Conservation (phyloP, 2,329 filamentous ascomycete genomes). For the Pseudopyricularia javanii region DNA sequence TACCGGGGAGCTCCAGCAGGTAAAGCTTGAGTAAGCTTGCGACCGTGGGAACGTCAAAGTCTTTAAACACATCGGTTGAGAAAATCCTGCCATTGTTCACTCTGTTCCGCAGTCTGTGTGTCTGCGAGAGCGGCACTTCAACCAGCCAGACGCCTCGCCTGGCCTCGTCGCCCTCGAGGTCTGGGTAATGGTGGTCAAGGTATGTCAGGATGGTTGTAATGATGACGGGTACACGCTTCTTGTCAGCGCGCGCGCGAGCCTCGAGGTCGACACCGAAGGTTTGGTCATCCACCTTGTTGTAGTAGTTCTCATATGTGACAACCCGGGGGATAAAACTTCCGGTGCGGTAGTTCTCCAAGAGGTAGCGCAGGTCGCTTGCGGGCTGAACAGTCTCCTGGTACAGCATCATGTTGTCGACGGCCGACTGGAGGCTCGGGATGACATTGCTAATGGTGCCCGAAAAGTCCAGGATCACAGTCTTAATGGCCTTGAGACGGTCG, state of each 20-base stretch:
- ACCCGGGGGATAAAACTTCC: conserved; percentile 86
- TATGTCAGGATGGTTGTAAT: conserved; percentile 91
- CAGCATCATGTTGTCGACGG: conserved; percentile 96
- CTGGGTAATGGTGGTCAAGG: conserved; percentile 91
- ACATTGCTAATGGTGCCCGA: conserved; percentile 96
- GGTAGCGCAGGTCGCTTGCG: conserved; percentile 74
- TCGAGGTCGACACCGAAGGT: conserved; percentile 98
- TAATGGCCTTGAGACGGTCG: conserved; percentile 93
- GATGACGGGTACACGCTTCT: conserved; percentile 87
- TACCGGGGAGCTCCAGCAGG: conserved; percentile 85
- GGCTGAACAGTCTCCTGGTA: conserved; percentile 99
- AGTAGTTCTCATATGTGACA: conserved; percentile 95
- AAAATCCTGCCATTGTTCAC: conserved; percentile 83
- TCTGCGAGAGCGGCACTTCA: conserved; percentile 75
- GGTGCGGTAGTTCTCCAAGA: conserved; percentile 93
- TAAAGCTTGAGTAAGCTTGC: conserved; percentile 90
- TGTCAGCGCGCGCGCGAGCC: conserved; percentile 80
- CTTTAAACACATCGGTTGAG: conserved; percentile 62
- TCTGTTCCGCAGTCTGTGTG: conserved; percentile 68
- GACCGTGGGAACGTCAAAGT: conserved; percentile 89
- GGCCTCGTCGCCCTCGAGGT: conserved; percentile 91
- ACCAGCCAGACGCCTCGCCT: conserved; percentile 87
- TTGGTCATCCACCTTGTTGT: conserved; percentile 95
- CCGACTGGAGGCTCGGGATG: conserved; percentile 88
- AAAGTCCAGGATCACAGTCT: conserved; percentile 95